Conservation (phyloP, 2,329 filamentous ascomycete species). For the Colletotrichum sp. region DNA sequence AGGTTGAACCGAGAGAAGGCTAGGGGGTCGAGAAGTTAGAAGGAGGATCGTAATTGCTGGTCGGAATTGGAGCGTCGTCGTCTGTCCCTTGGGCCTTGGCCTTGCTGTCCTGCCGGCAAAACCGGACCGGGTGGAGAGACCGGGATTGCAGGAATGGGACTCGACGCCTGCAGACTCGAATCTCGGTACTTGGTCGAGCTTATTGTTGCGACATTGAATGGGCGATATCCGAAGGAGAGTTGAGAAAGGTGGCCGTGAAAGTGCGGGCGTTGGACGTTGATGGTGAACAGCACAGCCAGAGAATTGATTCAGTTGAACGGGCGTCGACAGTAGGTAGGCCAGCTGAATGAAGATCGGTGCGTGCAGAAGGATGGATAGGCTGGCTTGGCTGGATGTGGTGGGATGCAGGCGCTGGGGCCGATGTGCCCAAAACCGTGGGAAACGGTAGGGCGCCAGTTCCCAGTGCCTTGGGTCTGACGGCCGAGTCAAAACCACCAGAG, state of each 20-base stretch:
- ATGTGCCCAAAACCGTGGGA: conserved; percentile 1
- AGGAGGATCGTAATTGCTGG: not conserved
- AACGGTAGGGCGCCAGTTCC: conserved; percentile 1
- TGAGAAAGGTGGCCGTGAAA: not conserved
- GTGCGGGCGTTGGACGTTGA: not conserved
- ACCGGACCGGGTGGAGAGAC: not conserved
- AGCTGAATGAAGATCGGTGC: not conserved
- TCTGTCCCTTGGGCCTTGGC: not conserved
- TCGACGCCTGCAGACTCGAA: not conserved
- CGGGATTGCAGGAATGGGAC: not conserved
- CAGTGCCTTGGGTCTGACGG: conserved; percentile 13
- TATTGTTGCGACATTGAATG: not conserved
- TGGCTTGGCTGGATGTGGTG: not conserved
- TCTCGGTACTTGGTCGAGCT: not conserved
- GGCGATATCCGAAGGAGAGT: not conserved
- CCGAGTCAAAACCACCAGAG: not conserved
- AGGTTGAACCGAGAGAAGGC: not conserved
- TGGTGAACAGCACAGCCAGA: not conserved
- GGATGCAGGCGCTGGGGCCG: not conserved
- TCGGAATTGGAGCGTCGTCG: not conserved
- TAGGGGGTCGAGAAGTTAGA: not conserved
- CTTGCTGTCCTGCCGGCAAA: not conserved
- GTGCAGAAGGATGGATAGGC: not conserved
- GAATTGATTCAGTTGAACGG: not conserved
- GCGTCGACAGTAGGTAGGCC: not conserved